A percentile compares a stretch with the other conserved stretches of the same genome.
Conservation (phyloP, 2,329 filamentous ascomycete species). For the Domatiomyces catenatus region DNA sequence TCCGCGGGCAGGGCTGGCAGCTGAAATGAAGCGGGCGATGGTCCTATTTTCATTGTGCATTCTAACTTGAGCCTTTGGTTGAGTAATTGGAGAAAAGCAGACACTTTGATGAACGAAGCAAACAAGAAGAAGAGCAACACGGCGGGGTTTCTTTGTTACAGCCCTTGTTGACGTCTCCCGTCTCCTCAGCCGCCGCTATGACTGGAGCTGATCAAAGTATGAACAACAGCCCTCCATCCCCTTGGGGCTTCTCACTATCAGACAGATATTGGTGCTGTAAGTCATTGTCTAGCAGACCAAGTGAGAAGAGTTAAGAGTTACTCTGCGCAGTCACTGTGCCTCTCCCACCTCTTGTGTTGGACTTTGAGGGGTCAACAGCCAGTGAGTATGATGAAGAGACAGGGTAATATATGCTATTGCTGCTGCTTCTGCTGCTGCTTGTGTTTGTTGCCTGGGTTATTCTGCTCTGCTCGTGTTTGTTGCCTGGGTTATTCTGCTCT, state of each 20-base stretch:
- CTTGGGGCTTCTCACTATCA: no score
- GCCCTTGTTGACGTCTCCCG: not conserved
- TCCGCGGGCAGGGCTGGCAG: constrained; percentile 11
- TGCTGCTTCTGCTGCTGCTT: no score
- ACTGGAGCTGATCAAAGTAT: not conserved
- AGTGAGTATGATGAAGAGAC: not conserved
- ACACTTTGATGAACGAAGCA: not conserved
- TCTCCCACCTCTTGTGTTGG: not conserved
- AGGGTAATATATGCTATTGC: not conserved
- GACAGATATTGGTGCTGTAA: not conserved
- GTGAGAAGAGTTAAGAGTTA: not conserved
- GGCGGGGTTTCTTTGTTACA: not conserved
- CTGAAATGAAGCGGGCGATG: constrained; percentile 6
- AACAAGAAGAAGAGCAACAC: not conserved
- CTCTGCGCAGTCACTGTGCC: no score
- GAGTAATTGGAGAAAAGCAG: no score
- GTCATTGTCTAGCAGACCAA: not conserved
- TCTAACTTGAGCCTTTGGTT: not conserved
- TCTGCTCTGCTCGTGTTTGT: no score
- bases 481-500: not conserved
- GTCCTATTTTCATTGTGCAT: constrained; percentile 9
- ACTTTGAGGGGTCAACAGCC: no score
- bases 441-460: no score
- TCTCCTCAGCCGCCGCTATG: not conserved
- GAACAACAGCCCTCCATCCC: no score